Evolutionary conservation across 495 filamentous ascomycete species (phyloP).

Genomic region (Elaphomyces granulatus): DNA sequence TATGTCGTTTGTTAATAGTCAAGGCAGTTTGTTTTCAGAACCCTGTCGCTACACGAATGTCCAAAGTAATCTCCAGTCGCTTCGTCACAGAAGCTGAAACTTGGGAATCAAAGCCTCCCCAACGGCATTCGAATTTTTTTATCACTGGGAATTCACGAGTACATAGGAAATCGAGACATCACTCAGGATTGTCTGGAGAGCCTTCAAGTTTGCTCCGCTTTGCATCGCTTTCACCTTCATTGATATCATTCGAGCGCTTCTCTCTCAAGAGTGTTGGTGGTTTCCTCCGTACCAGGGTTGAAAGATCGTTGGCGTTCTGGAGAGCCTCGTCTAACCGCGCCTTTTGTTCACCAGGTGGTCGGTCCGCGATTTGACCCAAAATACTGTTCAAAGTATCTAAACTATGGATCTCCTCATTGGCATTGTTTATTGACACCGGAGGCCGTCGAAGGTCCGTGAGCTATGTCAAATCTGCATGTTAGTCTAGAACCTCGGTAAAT

Average conservation of each 20-base stretch:
- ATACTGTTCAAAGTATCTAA: constrained; percentile 46
- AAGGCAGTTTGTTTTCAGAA: too few relatives aligned
- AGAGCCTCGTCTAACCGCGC: constrained; percentile 62
- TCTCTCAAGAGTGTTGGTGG: constrained; percentile 1
- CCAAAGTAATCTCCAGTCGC: too few relatives aligned
- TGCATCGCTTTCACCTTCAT: constrained; percentile 16
- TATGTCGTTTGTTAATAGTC: too few relatives aligned
- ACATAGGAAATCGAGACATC: too few relatives aligned
- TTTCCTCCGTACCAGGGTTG: constrained; percentile 66
- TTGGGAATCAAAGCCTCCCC: too few relatives aligned
- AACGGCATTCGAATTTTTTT: too few relatives aligned
- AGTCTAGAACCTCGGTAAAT: constrained; percentile 6
- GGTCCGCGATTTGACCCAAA: constrained; percentile 57
- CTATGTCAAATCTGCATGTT: constrained; percentile 25
- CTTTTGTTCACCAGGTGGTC: constrained; percentile 44
- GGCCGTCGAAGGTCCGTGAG: constrained; percentile 63
- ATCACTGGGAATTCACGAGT: too few relatives aligned
- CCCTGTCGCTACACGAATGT: too few relatives aligned
- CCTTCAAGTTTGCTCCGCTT: constrained; percentile 20
- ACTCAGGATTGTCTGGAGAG: too few relatives aligned
- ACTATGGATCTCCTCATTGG: constrained; percentile 30
- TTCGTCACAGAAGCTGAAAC: too few relatives aligned
- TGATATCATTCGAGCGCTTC: constrained; percentile 1
- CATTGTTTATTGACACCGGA: constrained; percentile 46
- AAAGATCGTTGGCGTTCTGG: constrained; percentile 73